These are phyloP conservation scores for Clitoria ternatea DNA, from an alignment of 306 rosid genomes.

Conservation along the genomic window DNA sequence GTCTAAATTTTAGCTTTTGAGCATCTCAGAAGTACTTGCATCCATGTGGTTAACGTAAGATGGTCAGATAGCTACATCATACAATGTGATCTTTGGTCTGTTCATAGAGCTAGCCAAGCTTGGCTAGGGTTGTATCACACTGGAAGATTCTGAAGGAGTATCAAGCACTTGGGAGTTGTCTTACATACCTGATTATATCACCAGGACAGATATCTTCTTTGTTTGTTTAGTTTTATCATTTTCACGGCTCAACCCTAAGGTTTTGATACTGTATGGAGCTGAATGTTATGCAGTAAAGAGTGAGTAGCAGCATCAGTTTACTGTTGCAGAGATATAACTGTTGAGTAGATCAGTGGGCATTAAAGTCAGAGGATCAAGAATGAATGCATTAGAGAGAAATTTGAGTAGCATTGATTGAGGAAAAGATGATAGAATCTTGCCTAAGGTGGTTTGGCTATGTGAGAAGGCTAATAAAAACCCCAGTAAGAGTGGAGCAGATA, in stretches of 20 bases:
- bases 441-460: neutral
- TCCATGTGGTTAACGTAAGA: neutral
- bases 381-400: neutral
- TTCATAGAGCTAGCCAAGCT: neutral
- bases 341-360: neutral
- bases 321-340: neutral
- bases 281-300: neutral
- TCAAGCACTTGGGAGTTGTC: neutral
- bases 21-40: neutral
- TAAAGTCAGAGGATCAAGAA: neutral
- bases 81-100: neutral
- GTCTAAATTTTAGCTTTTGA: slow-evolving; percentile 4
- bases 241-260: neutral
- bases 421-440: neutral
- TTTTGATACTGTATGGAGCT: neutral
- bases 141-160: neutral
- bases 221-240: neutral
- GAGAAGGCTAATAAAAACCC: neutral
- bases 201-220: neutral
- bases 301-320: neutral
- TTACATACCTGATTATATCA: neutral
- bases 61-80: neutral
- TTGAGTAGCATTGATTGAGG: neutral
- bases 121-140: neutral
- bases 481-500: neutral